phyloP scores from a whole-genome alignment of 257 asterid species.

The Cruciata laevipes region DNA sequence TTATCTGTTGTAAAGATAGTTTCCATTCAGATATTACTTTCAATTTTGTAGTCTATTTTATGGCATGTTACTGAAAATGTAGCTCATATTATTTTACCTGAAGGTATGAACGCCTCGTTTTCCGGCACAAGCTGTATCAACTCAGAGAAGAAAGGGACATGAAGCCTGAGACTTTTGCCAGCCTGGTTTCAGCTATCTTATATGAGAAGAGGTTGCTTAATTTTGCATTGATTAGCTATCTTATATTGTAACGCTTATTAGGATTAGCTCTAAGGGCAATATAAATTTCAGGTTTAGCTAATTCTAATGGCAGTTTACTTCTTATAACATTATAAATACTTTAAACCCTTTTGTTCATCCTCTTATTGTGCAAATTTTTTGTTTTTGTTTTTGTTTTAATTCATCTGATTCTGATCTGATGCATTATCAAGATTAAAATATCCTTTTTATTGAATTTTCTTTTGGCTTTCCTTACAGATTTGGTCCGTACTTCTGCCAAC shows the following conservation, averaged over 20 bases:
- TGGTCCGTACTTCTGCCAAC: conserved; percentile 97
- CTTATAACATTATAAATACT: background rate
- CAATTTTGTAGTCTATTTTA: background rate
- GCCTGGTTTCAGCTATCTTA: conserved; percentile 85
- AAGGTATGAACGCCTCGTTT: conserved; percentile 77
- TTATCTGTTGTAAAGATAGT: background rate
- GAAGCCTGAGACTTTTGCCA: conserved; percentile 98
- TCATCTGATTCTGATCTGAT: too few species aligned
- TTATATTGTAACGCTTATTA: background rate
- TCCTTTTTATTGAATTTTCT: background rate
- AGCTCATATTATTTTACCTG: background rate
- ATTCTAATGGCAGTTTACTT: background rate
- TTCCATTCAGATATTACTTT: too few species aligned
- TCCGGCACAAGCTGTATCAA: conserved; percentile 81
- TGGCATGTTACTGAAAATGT: background rate
- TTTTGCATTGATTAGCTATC: background rate
- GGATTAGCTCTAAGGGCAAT: background rate
- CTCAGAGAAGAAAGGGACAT: conserved; percentile 94
- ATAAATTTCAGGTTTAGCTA: background rate
- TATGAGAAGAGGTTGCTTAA: conserved; percentile 77
- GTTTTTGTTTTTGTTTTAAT: too few species aligned
- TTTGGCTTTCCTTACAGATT: conserved; percentile 36
- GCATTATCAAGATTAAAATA: too few species aligned
- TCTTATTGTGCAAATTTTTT: background rate
- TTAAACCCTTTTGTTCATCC: background rate